Evolutionary conservation across 768 basidiomycete genomes (phyloP).

Genomic region (Aureoboletus auriporus): DNA sequence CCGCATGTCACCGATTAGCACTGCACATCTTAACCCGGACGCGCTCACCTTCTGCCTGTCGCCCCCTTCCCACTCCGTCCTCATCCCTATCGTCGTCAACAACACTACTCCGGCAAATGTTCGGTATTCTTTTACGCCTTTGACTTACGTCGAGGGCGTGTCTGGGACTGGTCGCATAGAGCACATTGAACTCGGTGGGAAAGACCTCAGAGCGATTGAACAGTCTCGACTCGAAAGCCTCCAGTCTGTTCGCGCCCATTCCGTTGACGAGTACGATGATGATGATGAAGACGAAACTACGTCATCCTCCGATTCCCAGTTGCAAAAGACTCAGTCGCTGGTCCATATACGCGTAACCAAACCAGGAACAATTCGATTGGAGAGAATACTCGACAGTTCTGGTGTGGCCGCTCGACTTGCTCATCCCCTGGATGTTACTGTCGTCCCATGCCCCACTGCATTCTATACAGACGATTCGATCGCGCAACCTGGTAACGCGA

Average conservation of each 20-base stretch:
- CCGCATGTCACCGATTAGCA: conserved; percentile 89
- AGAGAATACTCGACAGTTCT: conserved; percentile 66
- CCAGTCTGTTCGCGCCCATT: conserved; percentile 40
- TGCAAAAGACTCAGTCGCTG: conserved; percentile 75
- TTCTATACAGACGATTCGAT: conserved; percentile 49
- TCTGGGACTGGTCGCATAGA: conserved; percentile 45
- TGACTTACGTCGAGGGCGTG: conserved; percentile 44
- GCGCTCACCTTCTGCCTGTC: conserved; percentile 71
- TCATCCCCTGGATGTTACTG: conserved; percentile 55
- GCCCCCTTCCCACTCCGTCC: conserved; percentile 45
- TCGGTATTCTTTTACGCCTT: conserved; percentile 68
- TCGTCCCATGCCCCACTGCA: conserved; percentile 82
- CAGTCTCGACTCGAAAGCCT: conserved; percentile 50
- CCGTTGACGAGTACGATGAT: conserved; percentile 65
- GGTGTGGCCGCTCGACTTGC: conserved; percentile 72
- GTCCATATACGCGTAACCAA: conserved; percentile 67
- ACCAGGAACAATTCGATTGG: conserved; percentile 73
- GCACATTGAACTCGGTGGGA: conserved; percentile 50
- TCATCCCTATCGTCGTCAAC: conserved; percentile 85
- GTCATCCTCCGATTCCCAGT: conserved; percentile 35
- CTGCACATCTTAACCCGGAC: conserved; percentile 83
- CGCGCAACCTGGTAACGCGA: conserved; percentile 33
- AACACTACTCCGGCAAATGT: conserved; percentile 76
- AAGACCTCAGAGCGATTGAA: conserved; percentile 68
- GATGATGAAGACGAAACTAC: conserved; percentile 42